Conservation (phyloP, 768 basidiomycete species). For the Mycena leptocephala region DNA sequence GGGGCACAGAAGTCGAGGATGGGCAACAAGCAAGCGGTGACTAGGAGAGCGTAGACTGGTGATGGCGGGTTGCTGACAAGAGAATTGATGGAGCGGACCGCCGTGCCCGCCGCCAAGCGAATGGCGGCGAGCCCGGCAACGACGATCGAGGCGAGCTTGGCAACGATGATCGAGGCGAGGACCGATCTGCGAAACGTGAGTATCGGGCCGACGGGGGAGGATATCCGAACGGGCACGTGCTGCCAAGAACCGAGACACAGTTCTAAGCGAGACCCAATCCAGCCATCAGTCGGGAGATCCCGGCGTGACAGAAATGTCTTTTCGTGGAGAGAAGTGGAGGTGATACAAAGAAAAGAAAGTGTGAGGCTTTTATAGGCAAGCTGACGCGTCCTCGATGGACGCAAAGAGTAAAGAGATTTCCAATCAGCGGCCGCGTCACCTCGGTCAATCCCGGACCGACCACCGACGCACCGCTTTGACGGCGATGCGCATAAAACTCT, state of each 20-base stretch:
- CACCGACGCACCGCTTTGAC: no score
- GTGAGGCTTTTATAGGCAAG: no score
- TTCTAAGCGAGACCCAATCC: slow-evolving; percentile 18
- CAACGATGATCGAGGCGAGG: neutral
- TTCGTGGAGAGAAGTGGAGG: neutral
- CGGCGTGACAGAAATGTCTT: slow-evolving; percentile 22
- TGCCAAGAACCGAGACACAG: slow-evolving; percentile 1
- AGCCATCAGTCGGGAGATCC: neutral
- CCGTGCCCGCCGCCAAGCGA: neutral
- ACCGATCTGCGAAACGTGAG: neutral
- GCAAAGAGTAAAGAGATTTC: no score
- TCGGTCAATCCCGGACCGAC: no score
- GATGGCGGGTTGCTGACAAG: slow-evolving; percentile 11
- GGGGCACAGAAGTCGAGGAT: neutral
- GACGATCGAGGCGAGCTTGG: slow-evolving; percentile 24
- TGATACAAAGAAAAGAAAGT: no score
- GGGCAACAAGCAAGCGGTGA: neutral
- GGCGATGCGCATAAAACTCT: no score
- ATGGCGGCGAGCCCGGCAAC: slow-evolving; percentile 19
- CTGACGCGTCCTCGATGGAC: no score
- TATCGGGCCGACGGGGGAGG: slow-evolving; percentile 5
- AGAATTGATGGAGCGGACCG: neutral
- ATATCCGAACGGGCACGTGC: neutral
- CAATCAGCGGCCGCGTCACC: no score
- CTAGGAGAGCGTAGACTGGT: neutral